phyloP scores from a whole-genome alignment of 208 protist species.

The Trypanosoma brucei region DNA sequence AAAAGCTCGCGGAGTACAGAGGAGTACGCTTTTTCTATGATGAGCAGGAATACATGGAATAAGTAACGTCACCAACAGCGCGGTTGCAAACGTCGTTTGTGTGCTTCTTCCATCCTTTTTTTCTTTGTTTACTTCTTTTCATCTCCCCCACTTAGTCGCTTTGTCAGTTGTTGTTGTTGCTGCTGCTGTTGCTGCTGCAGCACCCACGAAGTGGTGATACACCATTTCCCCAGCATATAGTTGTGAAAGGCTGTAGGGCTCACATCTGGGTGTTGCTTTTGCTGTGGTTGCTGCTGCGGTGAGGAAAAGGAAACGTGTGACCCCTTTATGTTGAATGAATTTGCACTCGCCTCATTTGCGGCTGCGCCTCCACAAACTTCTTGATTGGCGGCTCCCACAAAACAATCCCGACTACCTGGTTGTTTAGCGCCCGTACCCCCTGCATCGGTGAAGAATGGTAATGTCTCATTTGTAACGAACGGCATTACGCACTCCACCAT shows the following conservation, averaged over 20 bases:
- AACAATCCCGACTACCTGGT: too few species aligned
- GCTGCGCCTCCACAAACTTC: not conserved
- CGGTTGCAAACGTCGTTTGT: too few species aligned
- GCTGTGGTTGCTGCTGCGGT: constrained; percentile 4
- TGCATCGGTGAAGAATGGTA: constrained; percentile 10
- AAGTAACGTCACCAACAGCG: too few species aligned
- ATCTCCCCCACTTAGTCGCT: too few species aligned
- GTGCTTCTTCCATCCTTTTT: too few species aligned
- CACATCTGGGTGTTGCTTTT: constrained; percentile 7
- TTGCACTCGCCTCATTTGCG: not conserved
- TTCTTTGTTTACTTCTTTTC: not conserved
- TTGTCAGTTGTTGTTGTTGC: not conserved
- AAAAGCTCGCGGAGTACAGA: too few species aligned
- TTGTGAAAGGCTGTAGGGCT: constrained; percentile 33
- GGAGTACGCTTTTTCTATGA: too few species aligned
- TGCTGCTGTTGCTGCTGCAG: constrained; percentile 13
- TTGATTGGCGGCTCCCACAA: not conserved
- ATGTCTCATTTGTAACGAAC: constrained; percentile 20
- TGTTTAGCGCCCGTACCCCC: not conserved
- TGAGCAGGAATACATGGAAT: too few species aligned
- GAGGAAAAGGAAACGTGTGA: not conserved
- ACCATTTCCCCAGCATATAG: constrained; percentile 37
- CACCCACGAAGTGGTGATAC: constrained; percentile 24
- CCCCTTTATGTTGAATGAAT: not conserved
- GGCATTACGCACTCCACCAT: constrained; percentile 19